Conservation (phyloP, 495 filamentous ascomycete species). For the Tuber indicum region DNA sequence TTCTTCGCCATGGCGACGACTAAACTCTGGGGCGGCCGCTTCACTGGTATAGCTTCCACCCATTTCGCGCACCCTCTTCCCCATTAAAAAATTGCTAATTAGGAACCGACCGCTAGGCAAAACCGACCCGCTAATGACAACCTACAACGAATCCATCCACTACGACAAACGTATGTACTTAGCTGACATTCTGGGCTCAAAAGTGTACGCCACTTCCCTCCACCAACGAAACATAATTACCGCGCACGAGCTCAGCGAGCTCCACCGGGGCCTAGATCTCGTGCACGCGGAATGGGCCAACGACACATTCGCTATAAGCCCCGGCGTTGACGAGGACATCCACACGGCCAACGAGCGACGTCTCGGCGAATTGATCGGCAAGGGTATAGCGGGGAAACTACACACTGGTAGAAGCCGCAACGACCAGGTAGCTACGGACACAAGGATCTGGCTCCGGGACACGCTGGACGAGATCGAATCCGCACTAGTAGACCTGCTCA, state of each 20-base stretch:
- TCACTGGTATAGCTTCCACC: constrained; percentile 53
- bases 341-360: constrained; percentile 93
- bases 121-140: constrained; percentile 80
- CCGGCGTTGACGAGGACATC: constrained; percentile 64
- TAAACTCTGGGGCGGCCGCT: constrained; percentile 78
- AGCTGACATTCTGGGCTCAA: constrained; percentile 72
- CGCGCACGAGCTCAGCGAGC: constrained; percentile 63
- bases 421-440: constrained; percentile 89
- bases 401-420: constrained; percentile 90
- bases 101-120: constrained; percentile 46
- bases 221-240: constrained; percentile 68
- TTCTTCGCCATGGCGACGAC: constrained; percentile 43
- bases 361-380: constrained; percentile 82
- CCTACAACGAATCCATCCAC: constrained; percentile 81
- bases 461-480: constrained; percentile 66
- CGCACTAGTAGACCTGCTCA: constrained; percentile 62
- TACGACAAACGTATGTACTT: constrained; percentile 77
- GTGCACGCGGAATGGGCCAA: constrained; percentile 70
- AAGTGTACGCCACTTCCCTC: constrained; percentile 85
- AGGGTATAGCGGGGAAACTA: constrained; percentile 78
- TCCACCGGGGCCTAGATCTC: constrained; percentile 65
- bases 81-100: constrained; percentile 23
- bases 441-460: constrained; percentile 84
- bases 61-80: background rate
- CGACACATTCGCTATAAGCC: constrained; percentile 54